Base-by-base conservation (phyloP, 495 filamentous ascomycete genomes). In the Rhypophila decipiens region DNA sequence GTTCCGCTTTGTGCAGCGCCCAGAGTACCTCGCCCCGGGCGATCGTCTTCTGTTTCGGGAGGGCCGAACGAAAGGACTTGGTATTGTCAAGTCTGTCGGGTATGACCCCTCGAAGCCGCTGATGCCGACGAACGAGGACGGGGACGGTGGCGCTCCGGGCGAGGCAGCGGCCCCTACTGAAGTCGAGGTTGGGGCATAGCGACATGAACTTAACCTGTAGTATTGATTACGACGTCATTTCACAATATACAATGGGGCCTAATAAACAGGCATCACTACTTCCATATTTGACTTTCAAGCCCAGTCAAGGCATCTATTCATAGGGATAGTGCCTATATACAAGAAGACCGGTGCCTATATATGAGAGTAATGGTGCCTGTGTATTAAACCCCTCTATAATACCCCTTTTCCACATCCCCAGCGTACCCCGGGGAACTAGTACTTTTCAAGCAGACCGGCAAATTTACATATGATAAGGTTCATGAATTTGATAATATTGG, bases 1-100 rank as follows among this genome's bases (percentile, higher is more conserved):
- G 1, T 98, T 98, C 66, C 80, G 84, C 12, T 98, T 98, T 60
- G 85, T 95, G 36, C 94, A 97, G 63, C 73, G 94, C n/a, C 93
- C 93, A 24, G 93, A 98, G 70, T 98, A 94, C 54, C 68, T 98
- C 15, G 84, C 80, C 2, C 82, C 85, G 2, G 93, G 93, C 0
- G 93, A 97, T 63, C 77, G 91, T 23, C 79, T 98, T 24, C 68
- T 98, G 24, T 98, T 98, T 71, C 79, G 93, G 21, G 93, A 98
- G 67, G 93, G 93, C 1, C 77, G 94, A 43, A 98, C 93, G 0
- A 97, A 96, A 73, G 93, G 93, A 0, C 68, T 97, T 4, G 93
- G 93, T 0, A 96, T 97, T 53, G 90, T 98, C 33, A 97, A 94
- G 63, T 78, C 79, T 40, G 73, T 97, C 1, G 91, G 90, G 4